Evolutionary conservation across 768 basidiomycete species (phyloP).

Genomic region (Rhodotorula toruloides): DNA sequence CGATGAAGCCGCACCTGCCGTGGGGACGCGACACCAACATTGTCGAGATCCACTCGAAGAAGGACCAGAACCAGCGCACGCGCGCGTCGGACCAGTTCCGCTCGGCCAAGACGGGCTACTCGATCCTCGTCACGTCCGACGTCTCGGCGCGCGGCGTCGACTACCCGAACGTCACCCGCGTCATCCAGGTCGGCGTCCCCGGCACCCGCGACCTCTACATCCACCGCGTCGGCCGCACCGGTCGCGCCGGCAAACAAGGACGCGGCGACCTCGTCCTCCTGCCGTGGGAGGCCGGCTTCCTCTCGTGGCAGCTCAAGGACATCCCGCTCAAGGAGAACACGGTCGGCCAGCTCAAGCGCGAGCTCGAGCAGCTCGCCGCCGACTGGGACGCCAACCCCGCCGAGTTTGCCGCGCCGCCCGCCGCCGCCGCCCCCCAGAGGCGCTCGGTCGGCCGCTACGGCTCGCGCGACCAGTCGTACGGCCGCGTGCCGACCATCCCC

Average conservation of each 20-base stretch:
- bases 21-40: conserved; percentile 59
- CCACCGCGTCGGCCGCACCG: conserved; percentile 51
- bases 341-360: conserved; percentile 51
- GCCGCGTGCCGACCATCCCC: conserved; percentile 22
- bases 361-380: conserved; percentile 53
- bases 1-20: conserved; percentile 51
- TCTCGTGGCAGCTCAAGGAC: conserved; percentile 58
- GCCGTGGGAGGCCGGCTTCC: conserved; percentile 54
- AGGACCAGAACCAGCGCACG: conserved; percentile 54
- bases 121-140: conserved; percentile 49
- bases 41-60: conserved; percentile 67
- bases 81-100: conserved; percentile 56
- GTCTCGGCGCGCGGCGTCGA: conserved; percentile 61
- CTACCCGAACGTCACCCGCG: conserved; percentile 63
- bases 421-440: conserved; percentile 9
- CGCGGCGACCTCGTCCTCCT: conserved; percentile 58
- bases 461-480: background rate
- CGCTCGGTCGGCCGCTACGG: conserved; percentile 6
- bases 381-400: conserved; percentile 52
- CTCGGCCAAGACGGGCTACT: conserved; percentile 62
- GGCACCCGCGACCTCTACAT: conserved; percentile 55
- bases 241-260: conserved; percentile 53
- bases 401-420: background rate
- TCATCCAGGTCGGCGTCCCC: conserved; percentile 81
- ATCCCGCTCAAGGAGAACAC: conserved; percentile 66